Evolutionary conservation across 2,329 filamentous ascomycete species (phyloP).

Genomic region (Aspergillus sp.): DNA sequence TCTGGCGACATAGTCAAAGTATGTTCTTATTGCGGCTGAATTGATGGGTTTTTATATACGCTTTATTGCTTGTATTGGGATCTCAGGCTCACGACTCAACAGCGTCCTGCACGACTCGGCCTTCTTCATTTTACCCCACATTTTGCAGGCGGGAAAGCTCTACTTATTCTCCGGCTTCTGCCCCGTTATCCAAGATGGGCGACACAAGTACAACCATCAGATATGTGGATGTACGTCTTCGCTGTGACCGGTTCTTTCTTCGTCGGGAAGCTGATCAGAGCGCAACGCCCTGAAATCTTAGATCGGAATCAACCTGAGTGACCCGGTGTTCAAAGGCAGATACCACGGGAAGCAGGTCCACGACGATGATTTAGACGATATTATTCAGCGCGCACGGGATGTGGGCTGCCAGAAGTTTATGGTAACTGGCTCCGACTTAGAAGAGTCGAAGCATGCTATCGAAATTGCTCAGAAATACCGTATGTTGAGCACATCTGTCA

Average conservation of each 20-base stretch:
- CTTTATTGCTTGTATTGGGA: not conserved
- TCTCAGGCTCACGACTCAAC: conserved; percentile 3
- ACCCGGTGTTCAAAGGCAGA: conserved; percentile 81
- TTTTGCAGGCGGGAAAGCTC: conserved; percentile 12
- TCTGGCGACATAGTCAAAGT: conserved; percentile 10
- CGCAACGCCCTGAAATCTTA: conserved; percentile 29
- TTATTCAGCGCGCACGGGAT: conserved; percentile 74
- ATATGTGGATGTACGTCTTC: conserved; percentile 48
- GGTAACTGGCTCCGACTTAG: conserved; percentile 85
- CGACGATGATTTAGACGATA: conserved; percentile 53
- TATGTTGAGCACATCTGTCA: conserved; percentile 45
- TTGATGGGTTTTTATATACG: not conserved
- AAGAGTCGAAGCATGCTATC: conserved; percentile 73
- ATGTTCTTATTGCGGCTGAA: conserved; percentile 1
- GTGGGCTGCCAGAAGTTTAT: conserved; percentile 87
- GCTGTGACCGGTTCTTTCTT: not conserved
- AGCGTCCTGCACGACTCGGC: conserved; percentile 9
- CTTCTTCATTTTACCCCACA: conserved; percentile 4
- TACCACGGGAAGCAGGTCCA: conserved; percentile 75
- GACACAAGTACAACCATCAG: conserved; percentile 35
- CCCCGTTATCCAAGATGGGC: conserved; percentile 30
- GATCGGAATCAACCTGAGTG: conserved; percentile 94
- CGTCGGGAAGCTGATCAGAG: conserved; percentile 14
- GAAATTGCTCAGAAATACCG: conserved; percentile 71
- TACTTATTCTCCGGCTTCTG: conserved; percentile 6